A percentile compares a stretch with the other conserved stretches of the same genome.
phyloP scores from a whole-genome alignment of 2,329 filamentous ascomycete genomes.

The Neurospora crassa region DNA sequence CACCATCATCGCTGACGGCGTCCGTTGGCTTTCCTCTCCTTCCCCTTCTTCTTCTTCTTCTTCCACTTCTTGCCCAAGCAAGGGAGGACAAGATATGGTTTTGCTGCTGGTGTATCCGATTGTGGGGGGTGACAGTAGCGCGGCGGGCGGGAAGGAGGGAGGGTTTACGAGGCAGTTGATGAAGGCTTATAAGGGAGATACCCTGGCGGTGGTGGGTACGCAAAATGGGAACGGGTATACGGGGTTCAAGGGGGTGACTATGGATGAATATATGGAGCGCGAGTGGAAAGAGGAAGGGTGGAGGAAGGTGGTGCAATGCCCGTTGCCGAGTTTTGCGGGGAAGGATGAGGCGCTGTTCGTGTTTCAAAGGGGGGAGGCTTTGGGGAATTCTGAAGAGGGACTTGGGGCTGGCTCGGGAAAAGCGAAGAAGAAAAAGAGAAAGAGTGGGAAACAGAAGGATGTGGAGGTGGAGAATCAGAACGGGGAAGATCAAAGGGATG shows the following conservation, averaged over 20 bases:
- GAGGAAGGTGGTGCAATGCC: constrained; percentile 52
- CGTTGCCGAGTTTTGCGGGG: constrained; percentile 64
- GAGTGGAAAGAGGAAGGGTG: constrained; percentile 41
- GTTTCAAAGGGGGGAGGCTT: constrained; percentile 40
- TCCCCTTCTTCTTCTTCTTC: no score
- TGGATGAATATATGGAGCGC: constrained; percentile 56
- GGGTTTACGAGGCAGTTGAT: constrained; percentile 56
- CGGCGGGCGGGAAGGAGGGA: constrained; percentile 53
- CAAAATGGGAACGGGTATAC: constrained; percentile 70
- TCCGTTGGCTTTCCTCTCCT: constrained; percentile 37
- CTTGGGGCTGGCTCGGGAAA: background rate
- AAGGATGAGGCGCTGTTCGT: constrained; percentile 70
- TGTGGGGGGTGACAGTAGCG: constrained; percentile 42
- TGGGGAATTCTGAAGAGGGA: background rate
- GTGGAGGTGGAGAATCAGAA: background rate
- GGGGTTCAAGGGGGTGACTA: constrained; percentile 51
- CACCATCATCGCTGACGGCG: constrained; percentile 52
- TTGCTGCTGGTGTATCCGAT: constrained; percentile 66
- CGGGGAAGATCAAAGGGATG: background rate
- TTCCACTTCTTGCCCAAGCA: background rate
- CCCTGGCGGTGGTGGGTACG: constrained; percentile 62
- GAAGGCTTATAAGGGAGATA: constrained; percentile 51
- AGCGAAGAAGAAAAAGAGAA: background rate
- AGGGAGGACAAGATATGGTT: constrained; percentile 43
- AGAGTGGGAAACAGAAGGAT: background rate